Conservation (phyloP, 345 rosid genomes). For the Eucalyptus curtisii region DNA sequence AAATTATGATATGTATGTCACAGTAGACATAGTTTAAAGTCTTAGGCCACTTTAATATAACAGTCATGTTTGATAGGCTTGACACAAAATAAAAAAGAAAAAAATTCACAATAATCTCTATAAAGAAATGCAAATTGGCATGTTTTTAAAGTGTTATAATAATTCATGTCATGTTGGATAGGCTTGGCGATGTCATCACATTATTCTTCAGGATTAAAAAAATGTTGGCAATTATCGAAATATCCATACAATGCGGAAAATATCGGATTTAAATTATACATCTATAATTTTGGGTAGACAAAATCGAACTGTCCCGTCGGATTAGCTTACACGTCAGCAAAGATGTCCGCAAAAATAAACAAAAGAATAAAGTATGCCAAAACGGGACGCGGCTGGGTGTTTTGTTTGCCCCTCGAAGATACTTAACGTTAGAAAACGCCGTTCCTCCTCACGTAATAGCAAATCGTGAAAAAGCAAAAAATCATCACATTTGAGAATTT, state of each 20-base stretch:
- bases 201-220: background rate
- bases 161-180: background rate
- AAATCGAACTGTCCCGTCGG: background rate
- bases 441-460: background rate
- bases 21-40: background rate
- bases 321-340: constrained; percentile 5
- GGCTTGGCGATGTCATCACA: background rate
- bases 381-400: background rate
- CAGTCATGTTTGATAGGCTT: background rate
- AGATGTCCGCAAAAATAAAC: background rate
- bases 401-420: background rate
- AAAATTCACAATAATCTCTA: no score
- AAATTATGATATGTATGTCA: no score
- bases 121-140: background rate
- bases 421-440: background rate
- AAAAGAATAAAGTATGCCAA: background rate
- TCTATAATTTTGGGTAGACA: background rate
- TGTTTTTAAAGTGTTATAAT: background rate
- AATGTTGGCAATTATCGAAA: background rate
- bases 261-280: background rate
- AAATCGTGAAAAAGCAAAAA: background rate
- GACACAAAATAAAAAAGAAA: background rate
- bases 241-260: background rate
- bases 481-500: background rate
- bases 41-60: background rate